These are phyloP conservation scores for Monosporascus cannonballus DNA, from an alignment of 2,329 filamentous ascomycete species.

Conservation along the genomic window DNA sequence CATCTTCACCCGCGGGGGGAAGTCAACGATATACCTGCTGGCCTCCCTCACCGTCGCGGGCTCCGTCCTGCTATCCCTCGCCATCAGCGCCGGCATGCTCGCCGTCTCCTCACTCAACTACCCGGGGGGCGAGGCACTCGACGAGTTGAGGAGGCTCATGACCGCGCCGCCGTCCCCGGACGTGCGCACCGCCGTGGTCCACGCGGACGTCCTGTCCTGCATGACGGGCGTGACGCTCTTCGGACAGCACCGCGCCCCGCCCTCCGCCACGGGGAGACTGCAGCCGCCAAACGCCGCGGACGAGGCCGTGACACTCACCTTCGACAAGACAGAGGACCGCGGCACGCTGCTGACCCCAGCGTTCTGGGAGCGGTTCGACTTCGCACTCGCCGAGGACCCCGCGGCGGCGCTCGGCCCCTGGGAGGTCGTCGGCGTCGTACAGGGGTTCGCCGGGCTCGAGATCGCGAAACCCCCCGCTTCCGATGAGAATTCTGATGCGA, in stretches of 20 bases:
- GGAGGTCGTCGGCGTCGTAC: constrained; percentile 50
- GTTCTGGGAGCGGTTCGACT: constrained; percentile 63
- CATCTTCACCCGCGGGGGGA: constrained; percentile 60
- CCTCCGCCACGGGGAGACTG: constrained; percentile 6
- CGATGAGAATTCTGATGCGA: not conserved
- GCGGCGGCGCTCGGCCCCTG: constrained; percentile 41
- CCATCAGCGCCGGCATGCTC: constrained; percentile 60
- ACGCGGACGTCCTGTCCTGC: constrained; percentile 61
- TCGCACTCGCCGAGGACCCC: constrained; percentile 51
- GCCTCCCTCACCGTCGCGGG: constrained; percentile 48
- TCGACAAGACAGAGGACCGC: constrained; percentile 59
- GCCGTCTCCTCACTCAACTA: constrained; percentile 86
- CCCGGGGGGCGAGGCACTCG: constrained; percentile 77
- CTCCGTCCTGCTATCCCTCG: constrained; percentile 56
- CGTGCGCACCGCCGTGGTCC: constrained; percentile 38
- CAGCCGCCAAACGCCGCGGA: not conserved
- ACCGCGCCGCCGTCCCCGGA: constrained; percentile 23
- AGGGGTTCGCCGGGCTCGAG: constrained; percentile 54
- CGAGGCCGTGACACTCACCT: constrained; percentile 28
- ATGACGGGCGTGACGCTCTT: constrained; percentile 69
- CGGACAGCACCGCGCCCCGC: constrained; percentile 38
- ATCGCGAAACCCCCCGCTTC: constrained; percentile 38
- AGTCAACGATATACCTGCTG: constrained; percentile 50
- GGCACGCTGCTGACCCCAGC: constrained; percentile 34
- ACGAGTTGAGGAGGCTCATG: constrained; percentile 39